phyloP scores from a whole-genome alignment of 2,329 filamentous ascomycete genomes.

The Leptographium lundbergii region DNA sequence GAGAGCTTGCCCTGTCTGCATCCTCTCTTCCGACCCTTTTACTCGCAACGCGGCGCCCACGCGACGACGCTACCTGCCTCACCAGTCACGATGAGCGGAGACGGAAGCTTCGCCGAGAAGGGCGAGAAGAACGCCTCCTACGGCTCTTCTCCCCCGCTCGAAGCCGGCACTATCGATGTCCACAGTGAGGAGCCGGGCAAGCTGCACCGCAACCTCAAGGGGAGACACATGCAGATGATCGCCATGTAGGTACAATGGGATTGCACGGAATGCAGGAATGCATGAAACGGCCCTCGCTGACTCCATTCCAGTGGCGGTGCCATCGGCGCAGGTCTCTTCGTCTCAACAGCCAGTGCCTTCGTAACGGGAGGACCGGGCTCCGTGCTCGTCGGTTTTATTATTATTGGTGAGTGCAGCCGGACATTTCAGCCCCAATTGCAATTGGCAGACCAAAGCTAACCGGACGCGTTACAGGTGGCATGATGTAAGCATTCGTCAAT shows the following conservation, averaged over 20 bases:
- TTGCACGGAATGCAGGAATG: neutral
- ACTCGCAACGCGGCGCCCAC: neutral
- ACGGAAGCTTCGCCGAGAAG: neutral
- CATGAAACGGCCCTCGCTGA: too few relatives aligned
- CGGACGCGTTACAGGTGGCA: slow-evolving; percentile 18
- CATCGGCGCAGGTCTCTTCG: slow-evolving; percentile 50
- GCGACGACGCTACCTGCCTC: neutral
- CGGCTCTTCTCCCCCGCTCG: neutral
- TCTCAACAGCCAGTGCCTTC: slow-evolving; percentile 50
- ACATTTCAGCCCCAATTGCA: neutral
- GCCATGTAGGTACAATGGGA: slow-evolving; percentile 23
- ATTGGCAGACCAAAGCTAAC: neutral
- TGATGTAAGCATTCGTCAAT: slow-evolving; percentile 42
- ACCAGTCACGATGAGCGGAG: neutral
- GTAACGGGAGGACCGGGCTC: slow-evolving; percentile 45
- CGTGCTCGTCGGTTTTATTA: slow-evolving; percentile 35
- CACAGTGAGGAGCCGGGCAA: neutral
- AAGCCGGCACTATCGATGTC: neutral
- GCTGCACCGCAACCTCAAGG: slow-evolving; percentile 22
- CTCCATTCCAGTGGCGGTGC: slow-evolving; percentile 20
- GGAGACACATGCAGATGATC: slow-evolving; percentile 35
- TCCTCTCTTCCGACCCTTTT: neutral
- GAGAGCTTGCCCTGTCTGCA: neutral
- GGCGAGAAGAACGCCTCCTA: neutral
- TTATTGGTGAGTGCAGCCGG: slow-evolving; percentile 22